Conservation (phyloP, 176 grass and related monocot genomes). For the Hsuehochloa calcarea region DNA sequence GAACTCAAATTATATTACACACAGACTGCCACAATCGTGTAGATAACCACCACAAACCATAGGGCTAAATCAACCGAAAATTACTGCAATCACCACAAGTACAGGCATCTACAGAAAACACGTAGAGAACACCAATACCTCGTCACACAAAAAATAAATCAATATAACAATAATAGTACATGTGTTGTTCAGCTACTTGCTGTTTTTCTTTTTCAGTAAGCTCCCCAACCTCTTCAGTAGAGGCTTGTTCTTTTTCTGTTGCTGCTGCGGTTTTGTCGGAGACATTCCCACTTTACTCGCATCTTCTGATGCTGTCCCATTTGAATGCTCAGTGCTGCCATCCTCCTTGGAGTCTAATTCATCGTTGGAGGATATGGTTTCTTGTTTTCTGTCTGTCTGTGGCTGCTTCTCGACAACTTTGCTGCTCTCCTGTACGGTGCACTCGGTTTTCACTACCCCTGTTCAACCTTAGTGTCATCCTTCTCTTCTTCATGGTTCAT, state of each 20-base stretch:
- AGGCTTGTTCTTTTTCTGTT: slow-evolving; percentile 75
- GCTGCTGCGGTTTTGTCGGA: slow-evolving; percentile 49
- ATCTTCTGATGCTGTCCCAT: slow-evolving; percentile 4
- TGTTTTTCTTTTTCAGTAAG: slow-evolving; percentile 87
- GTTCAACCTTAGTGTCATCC: slow-evolving; percentile 26
- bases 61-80: slow-evolving; percentile 36
- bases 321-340: slow-evolving; percentile 34
- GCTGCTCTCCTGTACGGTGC: slow-evolving; percentile 14
- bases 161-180: slow-evolving; percentile 44
- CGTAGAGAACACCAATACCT: slow-evolving; percentile 44
- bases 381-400: slow-evolving; percentile 34
- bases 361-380: slow-evolving; percentile 35
- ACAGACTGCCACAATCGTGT: slow-evolving; percentile 33
- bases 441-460: slow-evolving; percentile 26
- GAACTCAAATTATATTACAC: slow-evolving; percentile 29
- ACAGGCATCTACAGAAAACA: slow-evolving; percentile 35
- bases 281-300: slow-evolving; percentile 40
- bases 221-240: slow-evolving; percentile 79
- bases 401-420: slow-evolving; percentile 45
- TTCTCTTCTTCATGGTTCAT: slow-evolving; percentile 42
- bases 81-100: slow-evolving; percentile 50
- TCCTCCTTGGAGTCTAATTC: slow-evolving; percentile 52
- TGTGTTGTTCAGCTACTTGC: slow-evolving; percentile 49
- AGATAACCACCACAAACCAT: slow-evolving; percentile 36
- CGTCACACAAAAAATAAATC: slow-evolving; percentile 45